Percentiles rank a stretch among this genome's conserved stretches.
These are phyloP conservation scores for Iris macrosiphon DNA, from an alignment of 106 monocot genomes.

Conservation along the genomic window DNA sequence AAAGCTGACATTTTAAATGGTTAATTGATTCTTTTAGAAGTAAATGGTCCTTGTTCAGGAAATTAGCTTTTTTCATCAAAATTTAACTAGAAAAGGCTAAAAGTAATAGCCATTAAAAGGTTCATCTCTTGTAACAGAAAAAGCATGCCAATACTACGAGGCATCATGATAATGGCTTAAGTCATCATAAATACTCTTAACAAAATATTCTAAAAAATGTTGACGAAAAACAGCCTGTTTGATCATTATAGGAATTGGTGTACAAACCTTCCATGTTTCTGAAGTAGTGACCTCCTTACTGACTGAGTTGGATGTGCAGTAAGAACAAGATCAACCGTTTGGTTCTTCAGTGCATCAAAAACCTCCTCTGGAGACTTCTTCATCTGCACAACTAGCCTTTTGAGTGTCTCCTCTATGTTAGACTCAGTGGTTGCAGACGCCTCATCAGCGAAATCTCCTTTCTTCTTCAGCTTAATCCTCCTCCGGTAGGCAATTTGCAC, in stretches of 20 bases:
- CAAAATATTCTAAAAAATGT: neutral
- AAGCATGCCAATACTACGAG: neutral
- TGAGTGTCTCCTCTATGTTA: conserved; percentile 65
- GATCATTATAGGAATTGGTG: neutral
- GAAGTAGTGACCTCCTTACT: conserved; percentile 70
- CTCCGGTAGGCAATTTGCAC: conserved; percentile 62
- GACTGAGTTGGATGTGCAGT: conserved; percentile 96
- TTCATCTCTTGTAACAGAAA: neutral
- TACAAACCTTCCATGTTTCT: conserved; percentile 78
- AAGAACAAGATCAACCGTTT: conserved; percentile 76
- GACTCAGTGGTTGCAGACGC: conserved; percentile 61
- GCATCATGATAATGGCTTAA: too few relatives aligned
- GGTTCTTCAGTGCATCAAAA: conserved; percentile 82
- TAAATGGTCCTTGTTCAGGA: too few relatives aligned
- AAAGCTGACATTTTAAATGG: too few relatives aligned
- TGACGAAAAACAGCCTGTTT: neutral
- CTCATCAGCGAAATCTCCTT: conserved; percentile 77
- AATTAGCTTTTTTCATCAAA: too few relatives aligned
- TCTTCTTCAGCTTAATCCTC: conserved; percentile 65
- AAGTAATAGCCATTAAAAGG: neutral
- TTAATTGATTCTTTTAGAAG: too few relatives aligned
- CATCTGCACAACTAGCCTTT: conserved; percentile 57
- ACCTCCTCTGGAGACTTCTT: conserved; percentile 64
- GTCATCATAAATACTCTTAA: neutral
- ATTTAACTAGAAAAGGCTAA: neutral